phyloP scores from a whole-genome alignment of 805 yeast species.

The Myxozyma neotropica region DNA sequence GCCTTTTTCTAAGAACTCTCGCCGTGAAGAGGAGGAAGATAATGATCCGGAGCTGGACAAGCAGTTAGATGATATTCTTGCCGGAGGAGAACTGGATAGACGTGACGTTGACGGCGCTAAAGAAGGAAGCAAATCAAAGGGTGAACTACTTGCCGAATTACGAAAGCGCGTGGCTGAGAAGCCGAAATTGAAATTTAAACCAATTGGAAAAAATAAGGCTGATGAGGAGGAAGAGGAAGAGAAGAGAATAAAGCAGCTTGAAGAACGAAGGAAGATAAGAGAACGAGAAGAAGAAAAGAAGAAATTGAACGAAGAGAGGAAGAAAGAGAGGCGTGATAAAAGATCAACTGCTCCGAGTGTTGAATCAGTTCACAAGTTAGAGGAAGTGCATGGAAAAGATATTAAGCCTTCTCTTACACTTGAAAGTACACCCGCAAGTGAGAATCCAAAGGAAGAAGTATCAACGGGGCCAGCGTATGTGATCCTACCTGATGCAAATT shows the following conservation, averaged over 20 bases:
- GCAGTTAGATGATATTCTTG: conserved; percentile 18
- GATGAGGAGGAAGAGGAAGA: background rate
- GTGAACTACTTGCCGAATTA: conserved; percentile 16
- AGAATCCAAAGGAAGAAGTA: background rate
- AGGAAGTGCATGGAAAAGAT: background rate
- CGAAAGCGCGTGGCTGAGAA: conserved; percentile 12
- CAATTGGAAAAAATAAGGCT: conserved; percentile 12
- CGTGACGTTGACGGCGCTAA: conserved; percentile 11
- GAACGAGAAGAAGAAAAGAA: background rate
- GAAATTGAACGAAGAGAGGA: background rate
- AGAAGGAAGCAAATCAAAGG: conserved; percentile 15
- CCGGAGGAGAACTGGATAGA: conserved; percentile 7
- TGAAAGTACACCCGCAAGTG: no score
- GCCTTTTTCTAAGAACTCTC: background rate
- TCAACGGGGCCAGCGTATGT: conserved; percentile 2
- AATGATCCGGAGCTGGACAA: conserved; percentile 17
- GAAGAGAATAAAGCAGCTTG: background rate
- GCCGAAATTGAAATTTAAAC: conserved; percentile 15
- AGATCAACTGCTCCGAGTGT: background rate
- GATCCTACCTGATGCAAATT: background rate
- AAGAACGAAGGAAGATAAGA: background rate
- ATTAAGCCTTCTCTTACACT: no score
- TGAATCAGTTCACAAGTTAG: background rate
- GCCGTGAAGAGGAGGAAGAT: background rate
- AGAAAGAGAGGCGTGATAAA: background rate